These are phyloP conservation scores for Pholiota molesta DNA, from an alignment of 768 basidiomycete species.

Conservation along the genomic window DNA sequence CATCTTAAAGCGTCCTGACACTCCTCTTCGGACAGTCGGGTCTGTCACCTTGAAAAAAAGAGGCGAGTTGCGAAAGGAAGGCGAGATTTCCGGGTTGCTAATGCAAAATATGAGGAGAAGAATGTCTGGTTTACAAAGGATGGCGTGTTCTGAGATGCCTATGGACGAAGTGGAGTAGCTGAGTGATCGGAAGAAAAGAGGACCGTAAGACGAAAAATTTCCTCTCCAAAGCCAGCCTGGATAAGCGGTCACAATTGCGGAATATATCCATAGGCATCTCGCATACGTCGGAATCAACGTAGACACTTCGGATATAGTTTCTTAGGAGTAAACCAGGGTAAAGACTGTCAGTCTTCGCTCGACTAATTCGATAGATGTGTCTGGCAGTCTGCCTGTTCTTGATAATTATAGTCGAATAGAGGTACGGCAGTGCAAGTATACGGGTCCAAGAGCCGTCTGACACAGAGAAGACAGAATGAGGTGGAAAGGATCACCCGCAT, in stretches of 20 bases:
- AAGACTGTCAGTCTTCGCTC: too few relatives aligned
- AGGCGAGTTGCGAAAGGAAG: constrained; percentile 14
- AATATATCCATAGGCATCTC: constrained; percentile 12
- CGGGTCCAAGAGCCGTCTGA: constrained; percentile 26
- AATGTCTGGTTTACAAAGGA: constrained; percentile 13
- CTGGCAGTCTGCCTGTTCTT: constrained; percentile 6
- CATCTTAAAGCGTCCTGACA: constrained; percentile 17
- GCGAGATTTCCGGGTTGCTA: not conserved
- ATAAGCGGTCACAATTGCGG: constrained; percentile 17
- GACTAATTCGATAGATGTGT: too few relatives aligned
- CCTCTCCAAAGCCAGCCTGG: constrained; percentile 21
- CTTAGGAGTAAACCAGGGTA: too few relatives aligned
- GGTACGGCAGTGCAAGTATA: constrained; percentile 26
- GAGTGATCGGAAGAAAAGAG: constrained; percentile 3
- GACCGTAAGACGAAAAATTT: constrained; percentile 23
- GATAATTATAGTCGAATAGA: constrained; percentile 23
- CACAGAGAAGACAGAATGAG: constrained; percentile 21
- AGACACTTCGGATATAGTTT: constrained; percentile 19
- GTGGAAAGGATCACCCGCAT: constrained; percentile 21
- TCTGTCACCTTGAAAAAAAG: constrained; percentile 23
- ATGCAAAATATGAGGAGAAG: constrained; percentile 20
- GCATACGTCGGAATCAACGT: constrained; percentile 6
- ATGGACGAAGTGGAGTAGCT: too few relatives aligned
- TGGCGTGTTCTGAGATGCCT: not conserved
- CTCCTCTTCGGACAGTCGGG: constrained; percentile 6